Evolutionary conservation across 2,329 filamentous ascomycete species (phyloP).

Genomic region (Hypocreales sp.): DNA sequence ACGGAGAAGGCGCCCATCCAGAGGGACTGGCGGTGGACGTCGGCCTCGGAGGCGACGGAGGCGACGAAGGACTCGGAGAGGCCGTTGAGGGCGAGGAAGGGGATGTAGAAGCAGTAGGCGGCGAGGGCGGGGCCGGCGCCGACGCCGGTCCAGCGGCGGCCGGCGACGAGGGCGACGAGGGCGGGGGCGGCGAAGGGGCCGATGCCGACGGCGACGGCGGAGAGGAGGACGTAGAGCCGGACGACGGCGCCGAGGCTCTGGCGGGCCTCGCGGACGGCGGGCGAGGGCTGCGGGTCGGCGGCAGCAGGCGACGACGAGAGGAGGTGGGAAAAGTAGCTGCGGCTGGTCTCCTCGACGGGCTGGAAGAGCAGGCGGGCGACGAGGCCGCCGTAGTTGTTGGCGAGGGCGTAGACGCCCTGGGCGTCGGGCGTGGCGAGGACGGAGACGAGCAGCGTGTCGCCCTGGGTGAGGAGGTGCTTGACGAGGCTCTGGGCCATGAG

Average conservation of each 20-base stretch:
- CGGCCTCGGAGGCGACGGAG: conserved; percentile 58
- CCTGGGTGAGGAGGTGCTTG: conserved; percentile 89
- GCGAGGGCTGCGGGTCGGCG: conserved; percentile 6
- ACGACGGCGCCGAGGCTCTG: conserved; percentile 49
- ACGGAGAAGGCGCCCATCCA: conserved; percentile 77
- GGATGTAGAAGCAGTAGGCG: conserved; percentile 83
- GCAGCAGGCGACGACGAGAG: conserved; percentile 27
- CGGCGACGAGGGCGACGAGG: conserved; percentile 61
- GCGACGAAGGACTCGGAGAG: conserved; percentile 87
- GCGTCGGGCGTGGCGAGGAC: conserved; percentile 60
- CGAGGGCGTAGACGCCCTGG: conserved; percentile 84
- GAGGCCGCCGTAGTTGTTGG: conserved; percentile 86
- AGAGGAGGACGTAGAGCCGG: conserved; percentile 58
- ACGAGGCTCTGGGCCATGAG: conserved; percentile 78
- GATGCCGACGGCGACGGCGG: conserved; percentile 49
- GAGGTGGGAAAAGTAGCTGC: conserved; percentile 75
- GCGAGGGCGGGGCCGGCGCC: conserved; percentile 61
- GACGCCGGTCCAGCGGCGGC: conserved; percentile 57
- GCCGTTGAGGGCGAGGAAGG: conserved; percentile 81
- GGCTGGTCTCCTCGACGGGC: conserved; percentile 84
- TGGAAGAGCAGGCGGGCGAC: conserved; percentile 83
- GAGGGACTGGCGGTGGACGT: conserved; percentile 62
- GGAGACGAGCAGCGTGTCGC: conserved; percentile 79
- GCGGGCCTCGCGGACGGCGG: conserved; percentile 23
- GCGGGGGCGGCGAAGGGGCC: conserved; percentile 64